Base-by-base conservation (phyloP, 2,329 filamentous ascomycete genomes). In the Pseudomassariella vexata region DNA sequence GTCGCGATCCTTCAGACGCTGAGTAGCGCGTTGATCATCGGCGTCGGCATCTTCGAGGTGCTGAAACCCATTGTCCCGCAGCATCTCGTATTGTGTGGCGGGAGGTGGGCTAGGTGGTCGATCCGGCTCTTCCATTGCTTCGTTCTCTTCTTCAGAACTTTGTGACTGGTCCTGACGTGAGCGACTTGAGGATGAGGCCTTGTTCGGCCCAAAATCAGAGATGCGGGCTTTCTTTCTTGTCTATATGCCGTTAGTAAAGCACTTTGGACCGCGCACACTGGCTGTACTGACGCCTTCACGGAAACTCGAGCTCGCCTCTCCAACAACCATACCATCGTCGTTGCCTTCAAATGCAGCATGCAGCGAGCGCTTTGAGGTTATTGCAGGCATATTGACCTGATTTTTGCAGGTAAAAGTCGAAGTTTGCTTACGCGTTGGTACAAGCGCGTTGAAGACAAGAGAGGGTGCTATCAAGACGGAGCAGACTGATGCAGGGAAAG, bases 1-100 rank as follows among this genome's bases (percentile, higher is more conserved):
- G n/a, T n/a, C n/a, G 33, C 65, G 68, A 41, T 62, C 68, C 34
- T 68, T 66, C 16, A 85, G 63, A 18, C 73, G 70, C 50, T 85
- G 79, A 8, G 79, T 84, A 18, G 80, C 79, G 30, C 69, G 66
- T 32, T 73, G 57, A 47, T 85, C 79, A 44, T 82, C 78, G 42
- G 63, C 56, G 9, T 76, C 73, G 21, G 67, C 61, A 35, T 80
- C 56, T 18, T 66, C 56, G 5, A 82, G 56, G 48, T 82, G 76
- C 30, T 60, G 62, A 40, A 76, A 82, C 30, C 69, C 69, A 26
- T 63, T 64, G 51, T 82, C 77, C 36, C 77, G 67, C 56, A 75
- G 63, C 8, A 70, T 50, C 42, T 81, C 77, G 49, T 81, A 82
- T 40, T 81, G 76, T 0, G 76, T 78, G 24, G 66, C 66, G 1